Percentiles rank a stretch among this genome's conserved stretches.
phyloP scores from a whole-genome alignment of 345 rosid genomes.

The Diplotaxis tenuifolia region DNA sequence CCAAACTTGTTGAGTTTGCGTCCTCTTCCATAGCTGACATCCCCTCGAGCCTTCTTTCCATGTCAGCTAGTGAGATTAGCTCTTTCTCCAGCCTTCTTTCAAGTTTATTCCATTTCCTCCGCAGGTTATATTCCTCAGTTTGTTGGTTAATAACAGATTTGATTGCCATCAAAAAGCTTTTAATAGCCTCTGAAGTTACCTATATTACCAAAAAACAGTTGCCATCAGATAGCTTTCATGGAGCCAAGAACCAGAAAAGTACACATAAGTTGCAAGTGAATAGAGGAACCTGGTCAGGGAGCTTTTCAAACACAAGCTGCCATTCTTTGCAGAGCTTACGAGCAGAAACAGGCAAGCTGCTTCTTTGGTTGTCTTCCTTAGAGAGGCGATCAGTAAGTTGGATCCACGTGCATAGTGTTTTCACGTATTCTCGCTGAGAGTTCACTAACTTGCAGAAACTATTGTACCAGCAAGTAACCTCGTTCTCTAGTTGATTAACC shows the following conservation, averaged over 20 bases:
- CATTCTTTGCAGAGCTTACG: conserved; percentile 64
- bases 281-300: conserved; percentile 68
- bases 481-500: conserved; percentile 69
- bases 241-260: conserved; percentile 3
- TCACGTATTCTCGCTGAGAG: conserved; percentile 65
- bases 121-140: conserved; percentile 56
- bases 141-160: conserved; percentile 57
- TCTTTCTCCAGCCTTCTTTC: conserved; percentile 73
- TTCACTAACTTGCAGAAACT: conserved; percentile 71
- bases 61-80: conserved; percentile 49
- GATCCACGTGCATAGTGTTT: conserved; percentile 66
- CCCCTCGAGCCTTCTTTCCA: conserved; percentile 55
- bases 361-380: conserved; percentile 48
- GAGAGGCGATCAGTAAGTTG: conserved; percentile 56
- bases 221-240: conserved; percentile 1
- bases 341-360: conserved; percentile 45
- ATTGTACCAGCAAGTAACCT: conserved; percentile 66
- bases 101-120: conserved; percentile 52
- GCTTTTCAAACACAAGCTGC: conserved; percentile 56
- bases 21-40: conserved; percentile 41
- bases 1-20: conserved; percentile 30
- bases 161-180: conserved; percentile 56
- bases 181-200: conserved; percentile 71
- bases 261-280: conserved; percentile 8
- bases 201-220: conserved; percentile 33